Conservation (phyloP, 805 yeast species). For the Metschnikowia anglica region DNA sequence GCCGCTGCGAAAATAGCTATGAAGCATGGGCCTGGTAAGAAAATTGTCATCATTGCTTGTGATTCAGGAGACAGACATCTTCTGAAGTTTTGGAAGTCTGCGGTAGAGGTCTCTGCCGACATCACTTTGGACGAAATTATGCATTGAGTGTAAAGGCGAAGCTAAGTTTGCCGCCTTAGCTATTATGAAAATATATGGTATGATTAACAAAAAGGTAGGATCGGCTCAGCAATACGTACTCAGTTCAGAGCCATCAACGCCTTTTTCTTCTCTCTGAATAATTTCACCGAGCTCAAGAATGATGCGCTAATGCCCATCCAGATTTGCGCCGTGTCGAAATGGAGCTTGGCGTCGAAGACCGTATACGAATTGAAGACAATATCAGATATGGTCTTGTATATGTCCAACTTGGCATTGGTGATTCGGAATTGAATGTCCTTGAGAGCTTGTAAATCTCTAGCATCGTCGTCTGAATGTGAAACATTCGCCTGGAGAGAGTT, state of each 20-base stretch:
- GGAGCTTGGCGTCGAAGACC: constrained; percentile 35
- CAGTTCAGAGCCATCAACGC: constrained; percentile 2
- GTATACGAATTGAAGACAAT: constrained; percentile 42
- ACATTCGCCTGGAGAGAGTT: constrained; percentile 12
- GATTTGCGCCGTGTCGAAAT: constrained; percentile 40
- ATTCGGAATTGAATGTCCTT: constrained; percentile 38
- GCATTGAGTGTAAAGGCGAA: too few species aligned
- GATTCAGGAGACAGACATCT: constrained; percentile 90
- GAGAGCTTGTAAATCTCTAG: constrained; percentile 24
- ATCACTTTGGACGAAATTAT: constrained; percentile 38
- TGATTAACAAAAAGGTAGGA: too few species aligned
- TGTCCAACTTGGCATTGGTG: constrained; percentile 38
- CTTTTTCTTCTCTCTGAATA: constrained; percentile 37
- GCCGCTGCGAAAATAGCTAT: constrained; percentile 67
- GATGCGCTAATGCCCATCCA: constrained; percentile 48
- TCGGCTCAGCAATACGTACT: background rate
- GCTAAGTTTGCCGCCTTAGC: too few species aligned
- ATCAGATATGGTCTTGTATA: constrained; percentile 40
- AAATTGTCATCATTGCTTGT: constrained; percentile 82
- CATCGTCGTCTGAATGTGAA: constrained; percentile 20
- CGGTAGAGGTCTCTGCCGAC: constrained; percentile 34
- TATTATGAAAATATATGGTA: too few species aligned
- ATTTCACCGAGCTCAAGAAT: constrained; percentile 35
- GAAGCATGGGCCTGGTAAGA: constrained; percentile 54
- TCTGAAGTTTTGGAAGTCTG: constrained; percentile 87